Conservation (phyloP, 2,329 filamentous ascomycete genomes). For the Orbilia quercus region DNA sequence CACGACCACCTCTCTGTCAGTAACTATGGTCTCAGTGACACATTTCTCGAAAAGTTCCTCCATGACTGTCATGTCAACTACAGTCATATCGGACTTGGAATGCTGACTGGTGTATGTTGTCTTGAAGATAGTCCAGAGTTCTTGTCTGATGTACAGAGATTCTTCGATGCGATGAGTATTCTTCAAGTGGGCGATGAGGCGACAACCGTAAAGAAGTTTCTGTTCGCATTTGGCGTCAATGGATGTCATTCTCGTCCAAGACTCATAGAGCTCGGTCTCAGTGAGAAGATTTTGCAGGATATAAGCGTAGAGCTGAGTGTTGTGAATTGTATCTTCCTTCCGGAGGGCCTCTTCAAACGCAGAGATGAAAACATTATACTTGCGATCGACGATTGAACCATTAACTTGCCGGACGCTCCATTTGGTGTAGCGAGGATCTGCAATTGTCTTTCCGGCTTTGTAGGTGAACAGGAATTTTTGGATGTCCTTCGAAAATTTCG, state of each 20-base stretch:
- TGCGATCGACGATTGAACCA: constrained; percentile 24
- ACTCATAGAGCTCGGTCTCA: constrained; percentile 39
- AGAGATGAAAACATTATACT: constrained; percentile 31
- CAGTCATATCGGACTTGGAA: neutral
- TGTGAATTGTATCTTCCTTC: neutral
- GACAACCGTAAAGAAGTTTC: constrained; percentile 32
- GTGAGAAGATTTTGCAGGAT: constrained; percentile 22
- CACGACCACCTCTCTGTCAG: constrained; percentile 19
- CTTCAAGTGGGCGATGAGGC: constrained; percentile 39
- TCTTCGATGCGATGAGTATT: constrained; percentile 27
- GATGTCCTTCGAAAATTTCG: constrained; percentile 36
- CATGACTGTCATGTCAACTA: constrained; percentile 18
- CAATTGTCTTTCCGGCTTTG: neutral
- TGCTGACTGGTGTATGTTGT: constrained; percentile 11
- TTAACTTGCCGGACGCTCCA: constrained; percentile 23
- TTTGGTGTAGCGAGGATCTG: constrained; percentile 9
- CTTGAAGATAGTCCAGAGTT: constrained; percentile 32
- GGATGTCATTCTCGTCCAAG: constrained; percentile 20
- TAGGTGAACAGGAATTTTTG: constrained; percentile 33
- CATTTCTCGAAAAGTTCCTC: constrained; percentile 30
- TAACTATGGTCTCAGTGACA: constrained; percentile 21
- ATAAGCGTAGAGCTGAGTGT: constrained; percentile 18
- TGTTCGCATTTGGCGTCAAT: constrained; percentile 31
- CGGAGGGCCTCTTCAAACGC: constrained; percentile 27
- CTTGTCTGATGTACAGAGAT: constrained; percentile 24